These are phyloP conservation scores for Metschnikowia peoriensis DNA, from an alignment of 805 yeast species.

Conservation along the genomic window DNA sequence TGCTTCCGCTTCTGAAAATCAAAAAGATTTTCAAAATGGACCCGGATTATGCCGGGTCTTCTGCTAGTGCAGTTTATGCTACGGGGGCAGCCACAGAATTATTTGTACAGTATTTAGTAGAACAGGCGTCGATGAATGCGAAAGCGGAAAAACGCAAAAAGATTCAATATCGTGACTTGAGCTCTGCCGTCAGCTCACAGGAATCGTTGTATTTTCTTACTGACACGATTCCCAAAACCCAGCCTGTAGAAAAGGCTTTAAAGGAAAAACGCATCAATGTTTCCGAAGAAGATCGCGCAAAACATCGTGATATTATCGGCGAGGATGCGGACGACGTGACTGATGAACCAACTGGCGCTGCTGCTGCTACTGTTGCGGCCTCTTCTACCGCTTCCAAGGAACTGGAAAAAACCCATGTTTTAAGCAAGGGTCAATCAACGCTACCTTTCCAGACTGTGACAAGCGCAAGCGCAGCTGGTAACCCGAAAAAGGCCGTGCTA, in stretches of 20 bases:
- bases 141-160: conserved; percentile 65
- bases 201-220: conserved; percentile 62
- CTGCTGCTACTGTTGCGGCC: not conserved
- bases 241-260: conserved; percentile 48
- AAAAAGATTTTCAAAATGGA: conserved; percentile 73
- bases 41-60: conserved; percentile 66
- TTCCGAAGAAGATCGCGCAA: conserved; percentile 13
- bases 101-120: conserved; percentile 66
- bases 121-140: conserved; percentile 66
- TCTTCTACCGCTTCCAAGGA: conserved; percentile 1
- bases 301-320: conserved; percentile 3
- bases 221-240: conserved; percentile 66
- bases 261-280: conserved; percentile 38
- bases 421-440: conserved; percentile 36
- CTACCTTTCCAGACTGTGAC: conserved; percentile 24
- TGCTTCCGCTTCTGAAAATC: conserved; percentile 65
- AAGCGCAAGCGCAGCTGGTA: not conserved
- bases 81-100: conserved; percentile 77
- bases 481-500: conserved; percentile 33
- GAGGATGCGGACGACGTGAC: conserved; percentile 8
- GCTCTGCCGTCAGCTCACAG: conserved; percentile 56
- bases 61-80: conserved; percentile 70
- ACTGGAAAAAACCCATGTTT: not conserved
- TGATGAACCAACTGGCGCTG: conserved; percentile 4
- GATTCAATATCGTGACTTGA: conserved; percentile 67